Percentiles rank a stretch among this genome's conserved stretches.
Conservation (phyloP, 192 early-diverging fungal genomes). For the Dissophora ornata region DNA sequence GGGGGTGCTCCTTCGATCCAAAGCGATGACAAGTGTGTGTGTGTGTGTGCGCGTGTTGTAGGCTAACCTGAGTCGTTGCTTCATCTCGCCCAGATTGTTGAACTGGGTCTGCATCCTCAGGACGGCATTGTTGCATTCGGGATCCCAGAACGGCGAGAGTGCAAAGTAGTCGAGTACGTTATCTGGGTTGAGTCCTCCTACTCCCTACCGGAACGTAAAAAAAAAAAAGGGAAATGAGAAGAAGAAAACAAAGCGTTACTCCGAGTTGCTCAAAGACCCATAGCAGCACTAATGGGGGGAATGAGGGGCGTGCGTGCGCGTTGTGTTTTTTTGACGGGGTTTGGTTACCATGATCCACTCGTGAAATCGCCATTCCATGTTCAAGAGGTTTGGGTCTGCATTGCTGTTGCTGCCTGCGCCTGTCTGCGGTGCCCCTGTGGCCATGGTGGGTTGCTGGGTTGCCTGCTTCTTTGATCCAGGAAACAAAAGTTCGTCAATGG, state of each 20-base stretch:
- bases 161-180: conserved; percentile 87
- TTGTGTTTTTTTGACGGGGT: conserved; percentile 1
- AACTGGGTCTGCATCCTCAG: conserved; percentile 86
- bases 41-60: neutral
- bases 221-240: too few relatives aligned
- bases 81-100: conserved; percentile 72
- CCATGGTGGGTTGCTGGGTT: conserved; percentile 22
- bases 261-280: too few relatives aligned
- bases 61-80: conserved; percentile 56
- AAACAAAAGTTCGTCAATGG: too few relatives aligned
- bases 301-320: too few relatives aligned
- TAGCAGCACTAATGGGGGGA: too few relatives aligned
- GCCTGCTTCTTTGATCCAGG: neutral
- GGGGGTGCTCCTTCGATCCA: conserved; percentile 73
- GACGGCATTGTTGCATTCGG: conserved; percentile 81
- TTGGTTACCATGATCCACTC: conserved; percentile 55
- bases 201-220: conserved; percentile 63
- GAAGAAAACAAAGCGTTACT: too few relatives aligned
- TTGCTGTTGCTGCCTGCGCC: conserved; percentile 2
- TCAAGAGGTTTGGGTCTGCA: conserved; percentile 26
- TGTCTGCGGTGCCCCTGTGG: conserved; percentile 14
- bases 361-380: conserved; percentile 53
- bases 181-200: conserved; percentile 76
- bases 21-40: conserved; percentile 61
- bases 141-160: conserved; percentile 85